Evolutionary conservation across 176 grass and related monocot species (phyloP), one percentile per base, ranked within the genome.

Genomic region (Musa schizocarpa): DNA sequence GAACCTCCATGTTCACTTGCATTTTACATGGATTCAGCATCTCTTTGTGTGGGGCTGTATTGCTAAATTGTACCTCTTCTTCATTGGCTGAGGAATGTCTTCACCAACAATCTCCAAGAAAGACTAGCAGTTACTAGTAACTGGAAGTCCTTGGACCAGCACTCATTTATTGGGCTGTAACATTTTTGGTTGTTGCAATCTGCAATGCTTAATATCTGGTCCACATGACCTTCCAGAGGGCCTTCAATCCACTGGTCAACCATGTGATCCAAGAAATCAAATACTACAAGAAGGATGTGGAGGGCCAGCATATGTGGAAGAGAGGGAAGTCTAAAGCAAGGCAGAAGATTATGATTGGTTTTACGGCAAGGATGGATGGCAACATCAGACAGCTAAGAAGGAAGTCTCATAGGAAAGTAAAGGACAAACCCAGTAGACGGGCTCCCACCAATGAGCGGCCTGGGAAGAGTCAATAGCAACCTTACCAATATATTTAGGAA

Each of bases 21-120:
- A 99, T 94, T 99, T 99, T 83, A 99, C 96, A 53, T 99, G 96
- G 96, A 99, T 99, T 75, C 96, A 94, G 48, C 86, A 92, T 81
- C 25, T 99, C 65, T 89, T 94, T 72, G 96, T 99, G 6, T 99
- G 91, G 81, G 96, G 96, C 57, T 95, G 96, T 79, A 84, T 99
- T 67, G 75, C 57, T 9, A 82, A 86, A 62, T 99, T 91, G 96
- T 99, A 99, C 84, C 51, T 99, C 54, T 99, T 99, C 86, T 82
- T 99, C 55, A 29, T 89, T 0, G 68, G 83, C 53, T 99, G 92
- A 0, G 96, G 96, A 54, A 79, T 85, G 78, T 69, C 91, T 6
- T 78, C 82, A 2, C 78, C 85, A 9, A 54, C 86, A 61, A 87
- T 76, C 14, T 99, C 91, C 6, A 66, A 76, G 0, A 82, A 91